Conservation (phyloP, 495 filamentous ascomycete species). For the Elasticomyces elasticus region DNA sequence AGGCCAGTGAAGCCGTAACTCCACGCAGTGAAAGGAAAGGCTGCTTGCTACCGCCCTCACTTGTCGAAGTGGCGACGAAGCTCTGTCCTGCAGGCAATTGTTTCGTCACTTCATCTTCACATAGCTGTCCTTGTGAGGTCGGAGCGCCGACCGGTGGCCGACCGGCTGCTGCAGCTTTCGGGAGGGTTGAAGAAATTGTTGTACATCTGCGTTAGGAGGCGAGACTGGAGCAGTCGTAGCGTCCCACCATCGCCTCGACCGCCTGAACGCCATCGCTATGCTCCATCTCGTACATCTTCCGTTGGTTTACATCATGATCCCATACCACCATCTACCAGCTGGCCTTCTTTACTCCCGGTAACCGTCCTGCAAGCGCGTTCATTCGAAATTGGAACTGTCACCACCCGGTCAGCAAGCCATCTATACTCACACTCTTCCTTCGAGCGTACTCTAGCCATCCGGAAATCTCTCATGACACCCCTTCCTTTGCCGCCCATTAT, state of each 20-base stretch:
- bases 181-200: neutral
- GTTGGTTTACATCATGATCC: neutral
- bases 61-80: too few species aligned
- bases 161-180: too few species aligned
- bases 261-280: neutral
- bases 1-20: too few species aligned
- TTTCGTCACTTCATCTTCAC: too few species aligned
- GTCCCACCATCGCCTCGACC: neutral
- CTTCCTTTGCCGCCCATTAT: constrained; percentile 76
- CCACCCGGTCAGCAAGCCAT: neutral
- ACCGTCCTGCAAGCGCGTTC: constrained; percentile 74
- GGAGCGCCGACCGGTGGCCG: too few species aligned
- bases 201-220: neutral
- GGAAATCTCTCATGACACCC: constrained; percentile 81
- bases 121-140: too few species aligned
- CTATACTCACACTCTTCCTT: neutral
- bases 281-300: neutral
- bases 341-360: constrained; percentile 92
- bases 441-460: constrained; percentile 71
- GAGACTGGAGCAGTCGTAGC: neutral
- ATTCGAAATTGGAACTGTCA: constrained; percentile 80
- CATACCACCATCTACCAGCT: constrained; percentile 58
- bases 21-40: too few species aligned
- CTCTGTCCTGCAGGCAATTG: too few species aligned
- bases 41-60: too few species aligned